These are phyloP conservation scores for Marchantia polymorpha DNA, from an alignment of 225 moss, liverwort and hornwort genomes.

Conservation along the genomic window DNA sequence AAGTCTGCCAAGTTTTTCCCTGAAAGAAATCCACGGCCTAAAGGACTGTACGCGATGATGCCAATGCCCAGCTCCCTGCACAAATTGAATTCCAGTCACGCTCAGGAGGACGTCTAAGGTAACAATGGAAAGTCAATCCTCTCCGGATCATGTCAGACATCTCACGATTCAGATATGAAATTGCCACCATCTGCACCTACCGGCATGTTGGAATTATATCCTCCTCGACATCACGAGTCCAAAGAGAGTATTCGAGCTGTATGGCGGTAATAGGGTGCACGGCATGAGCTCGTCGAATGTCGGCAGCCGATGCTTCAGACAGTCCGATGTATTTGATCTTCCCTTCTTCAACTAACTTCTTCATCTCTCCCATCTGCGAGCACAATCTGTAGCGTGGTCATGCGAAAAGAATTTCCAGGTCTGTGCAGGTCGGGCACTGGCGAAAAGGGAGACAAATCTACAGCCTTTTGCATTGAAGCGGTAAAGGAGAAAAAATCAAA, in stretches of 20 bases:
- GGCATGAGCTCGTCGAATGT: conserved; percentile 46
- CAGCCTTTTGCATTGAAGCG: no score
- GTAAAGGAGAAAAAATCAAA: not conserved
- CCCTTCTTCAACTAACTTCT: conserved; percentile 46
- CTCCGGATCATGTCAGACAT: no score
- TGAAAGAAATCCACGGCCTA: conserved; percentile 23
- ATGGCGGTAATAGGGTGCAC: conserved; percentile 49
- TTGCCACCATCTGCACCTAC: conserved; percentile 13
- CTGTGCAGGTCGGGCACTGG: no score
- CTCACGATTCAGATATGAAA: no score
- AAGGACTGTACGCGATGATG: conserved; percentile 16
- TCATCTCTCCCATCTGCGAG: conserved; percentile 39
- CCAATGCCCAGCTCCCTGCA: conserved; percentile 30
- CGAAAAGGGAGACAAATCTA: no score
- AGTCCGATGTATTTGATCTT: conserved; percentile 53
- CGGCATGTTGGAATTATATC: conserved; percentile 46
- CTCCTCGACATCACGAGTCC: conserved; percentile 49
- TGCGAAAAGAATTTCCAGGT: no score
- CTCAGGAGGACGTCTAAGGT: no score
- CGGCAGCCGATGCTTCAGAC: conserved; percentile 41
- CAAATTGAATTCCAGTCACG: not conserved
- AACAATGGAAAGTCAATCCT: no score
- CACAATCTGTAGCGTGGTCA: not conserved
- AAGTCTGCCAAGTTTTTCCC: not conserved
- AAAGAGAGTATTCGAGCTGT: conserved; percentile 41